A percentile compares a stretch with the other conserved stretches of the same genome.
Evolutionary conservation across 495 filamentous ascomycete genomes (phyloP).

Genomic region (Copromyces sp.): DNA sequence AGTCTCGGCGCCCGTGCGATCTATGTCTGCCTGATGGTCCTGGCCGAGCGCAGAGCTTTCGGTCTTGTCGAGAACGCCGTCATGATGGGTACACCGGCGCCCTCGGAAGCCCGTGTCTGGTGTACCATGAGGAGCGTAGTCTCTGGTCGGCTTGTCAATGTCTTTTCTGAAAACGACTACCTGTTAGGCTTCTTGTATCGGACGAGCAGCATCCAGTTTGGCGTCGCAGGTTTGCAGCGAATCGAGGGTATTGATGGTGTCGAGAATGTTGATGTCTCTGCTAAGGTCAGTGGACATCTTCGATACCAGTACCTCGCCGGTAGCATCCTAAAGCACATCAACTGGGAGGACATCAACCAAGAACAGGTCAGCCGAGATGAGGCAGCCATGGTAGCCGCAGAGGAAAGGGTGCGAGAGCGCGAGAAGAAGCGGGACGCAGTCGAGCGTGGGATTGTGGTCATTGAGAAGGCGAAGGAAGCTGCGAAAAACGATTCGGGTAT

Average conservation of each 20-base stretch:
- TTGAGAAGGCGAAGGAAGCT: slow-evolving; percentile 7
- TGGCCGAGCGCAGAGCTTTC: slow-evolving; percentile 71
- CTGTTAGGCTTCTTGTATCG: slow-evolving; percentile 51
- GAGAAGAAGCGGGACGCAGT: slow-evolving; percentile 16
- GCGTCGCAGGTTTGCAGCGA: slow-evolving; percentile 47
- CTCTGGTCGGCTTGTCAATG: slow-evolving; percentile 46
- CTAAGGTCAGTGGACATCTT: slow-evolving; percentile 43
- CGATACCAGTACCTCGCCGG: slow-evolving; percentile 46
- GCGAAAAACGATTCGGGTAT: slow-evolving; percentile 15
- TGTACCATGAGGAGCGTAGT: slow-evolving; percentile 46
- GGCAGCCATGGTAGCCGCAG: slow-evolving; percentile 16
- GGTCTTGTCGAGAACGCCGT: slow-evolving; percentile 79
- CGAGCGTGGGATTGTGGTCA: slow-evolving; percentile 1
- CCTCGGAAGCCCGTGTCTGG: slow-evolving; percentile 45
- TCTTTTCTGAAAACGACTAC: slow-evolving; percentile 50
- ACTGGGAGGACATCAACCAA: slow-evolving; percentile 45
- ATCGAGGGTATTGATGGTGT: slow-evolving; percentile 43
- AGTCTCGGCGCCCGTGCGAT: slow-evolving; percentile 85
- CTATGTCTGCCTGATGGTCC: slow-evolving; percentile 64
- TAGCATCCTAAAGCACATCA: slow-evolving; percentile 41
- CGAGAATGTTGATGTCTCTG: slow-evolving; percentile 48
- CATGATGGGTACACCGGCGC: slow-evolving; percentile 73
- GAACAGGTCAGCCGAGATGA: slow-evolving; percentile 33
- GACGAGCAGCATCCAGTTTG: slow-evolving; percentile 41
- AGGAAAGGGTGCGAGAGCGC: slow-evolving; percentile 17